These are phyloP conservation scores for Pythium insidiosum DNA, from an alignment of 352 stramenopile genomes.

Conservation along the genomic window DNA sequence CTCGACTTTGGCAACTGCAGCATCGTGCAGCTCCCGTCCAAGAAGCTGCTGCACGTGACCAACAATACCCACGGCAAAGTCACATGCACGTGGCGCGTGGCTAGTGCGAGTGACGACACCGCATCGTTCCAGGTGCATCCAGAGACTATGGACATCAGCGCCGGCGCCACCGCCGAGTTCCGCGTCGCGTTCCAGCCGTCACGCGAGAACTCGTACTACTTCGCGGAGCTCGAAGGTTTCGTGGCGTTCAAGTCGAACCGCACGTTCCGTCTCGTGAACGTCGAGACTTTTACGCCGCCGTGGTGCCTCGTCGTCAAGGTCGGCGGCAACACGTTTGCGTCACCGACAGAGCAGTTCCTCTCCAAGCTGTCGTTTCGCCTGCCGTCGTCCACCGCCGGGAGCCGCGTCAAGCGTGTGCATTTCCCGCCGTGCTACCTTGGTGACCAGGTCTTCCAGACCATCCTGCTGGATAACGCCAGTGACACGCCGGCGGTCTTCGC, in stretches of 20 bases:
- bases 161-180: constrained; percentile 72
- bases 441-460: constrained; percentile 86
- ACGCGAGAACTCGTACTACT: constrained; percentile 83
- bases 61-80: constrained; percentile 88
- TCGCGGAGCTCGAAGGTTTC: constrained; percentile 83
- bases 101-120: constrained; percentile 18
- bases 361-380: constrained; percentile 70
- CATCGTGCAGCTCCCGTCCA: constrained; percentile 46
- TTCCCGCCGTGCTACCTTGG: constrained; percentile 87
- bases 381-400: constrained; percentile 13
- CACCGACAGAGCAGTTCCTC: constrained; percentile 79
- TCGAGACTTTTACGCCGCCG: constrained; percentile 87
- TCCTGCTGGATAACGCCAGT: constrained; percentile 80
- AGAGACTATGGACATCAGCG: constrained; percentile 62
- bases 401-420: no score
- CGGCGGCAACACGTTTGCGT: constrained; percentile 85
- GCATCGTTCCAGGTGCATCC: constrained; percentile 69
- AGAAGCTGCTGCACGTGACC: constrained; percentile 68
- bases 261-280: constrained; percentile 91
- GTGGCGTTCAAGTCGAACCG: constrained; percentile 90
- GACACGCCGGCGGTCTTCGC: constrained; percentile 86
- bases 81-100: constrained; percentile 62
- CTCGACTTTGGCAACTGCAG: constrained; percentile 78
- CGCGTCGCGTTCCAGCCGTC: constrained; percentile 74
- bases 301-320: constrained; percentile 77